Base-by-base conservation (phyloP, 2,329 filamentous ascomycete genomes). In the Arthrobotrys iridis region DNA sequence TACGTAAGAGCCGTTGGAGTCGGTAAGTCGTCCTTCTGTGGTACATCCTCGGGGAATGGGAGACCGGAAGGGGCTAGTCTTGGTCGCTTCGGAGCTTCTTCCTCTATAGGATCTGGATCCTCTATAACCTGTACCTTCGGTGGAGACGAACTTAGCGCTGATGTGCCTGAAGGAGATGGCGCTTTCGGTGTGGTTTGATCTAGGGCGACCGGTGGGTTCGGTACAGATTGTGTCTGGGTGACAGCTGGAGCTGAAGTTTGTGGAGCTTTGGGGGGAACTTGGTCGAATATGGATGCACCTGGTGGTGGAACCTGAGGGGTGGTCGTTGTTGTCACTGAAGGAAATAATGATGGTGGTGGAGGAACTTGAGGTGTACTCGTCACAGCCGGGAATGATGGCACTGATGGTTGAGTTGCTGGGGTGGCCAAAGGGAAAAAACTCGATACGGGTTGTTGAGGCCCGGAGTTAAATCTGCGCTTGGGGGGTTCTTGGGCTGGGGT, bases 1-100 rank as follows among this genome's bases (percentile, higher is more conserved):
- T 63, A 75, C 4, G 57, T 63, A 30, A 75, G 20, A 8, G 5
- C 28, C 8, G 55, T 41, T 11, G 63, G 58, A 48, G 57, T 43
- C 4, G 58, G 63, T 5, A 65, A 26, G 15, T 64, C 15, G 30
- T 52, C n/a, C 18, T 35, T 62, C 26, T 58, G 40, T 13, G 46
- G 46, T 15, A 63, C n/a, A 30, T 67, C 63, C 20, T 75, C 71
- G 24, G 35, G 46, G 2, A 75, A 28, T 8, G 71, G 71, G n/a
- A 75, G 71, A 5, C 71, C 71, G 3, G 71, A 75, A 10, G 55
- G 57, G 22, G 71, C 71, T 15, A 75, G 26, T n/a, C 48, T 58
- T 6, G 46, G 55, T 18, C 45, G 57, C 3, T 52, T 52, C 10
- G 63, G 46, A 22, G 66, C 33, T 20, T 67, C 57, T 43, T 41